Evolutionary conservation across 1,284 basidiomycete species (phyloP).

Genomic region (Cutaneotrichosporon daszewskae): DNA sequence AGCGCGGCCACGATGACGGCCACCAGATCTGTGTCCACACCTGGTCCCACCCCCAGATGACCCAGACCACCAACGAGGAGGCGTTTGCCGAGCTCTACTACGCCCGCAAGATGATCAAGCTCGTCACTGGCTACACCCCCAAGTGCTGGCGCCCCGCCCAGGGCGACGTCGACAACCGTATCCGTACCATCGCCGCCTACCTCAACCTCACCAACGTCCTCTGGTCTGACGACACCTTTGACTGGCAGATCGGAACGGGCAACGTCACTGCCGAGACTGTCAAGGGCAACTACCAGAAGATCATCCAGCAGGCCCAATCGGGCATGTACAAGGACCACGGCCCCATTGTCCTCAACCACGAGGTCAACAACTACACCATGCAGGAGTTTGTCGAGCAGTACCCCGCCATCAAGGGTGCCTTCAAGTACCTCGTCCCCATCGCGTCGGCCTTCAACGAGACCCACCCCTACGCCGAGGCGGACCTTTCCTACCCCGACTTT

Average conservation of each 20-base stretch:
- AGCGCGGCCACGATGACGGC: constrained; percentile 48
- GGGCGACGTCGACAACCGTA: constrained; percentile 53
- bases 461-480: constrained; percentile 49
- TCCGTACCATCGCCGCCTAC: constrained; percentile 51
- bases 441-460: constrained; percentile 46
- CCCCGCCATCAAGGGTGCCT: constrained; percentile 36
- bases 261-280: constrained; percentile 42
- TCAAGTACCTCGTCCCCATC: constrained; percentile 45
- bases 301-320: constrained; percentile 42
- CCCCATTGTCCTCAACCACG: constrained; percentile 50
- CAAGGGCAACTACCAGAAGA: constrained; percentile 48
- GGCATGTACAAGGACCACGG: constrained; percentile 45
- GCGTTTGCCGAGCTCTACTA: constrained; percentile 56
- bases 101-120: constrained; percentile 52
- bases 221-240: constrained; percentile 52
- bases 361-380: constrained; percentile 50
- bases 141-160: constrained; percentile 51
- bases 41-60: constrained; percentile 53
- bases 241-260: constrained; percentile 45
- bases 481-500: constrained; percentile 41
- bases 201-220: constrained; percentile 52
- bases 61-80: constrained; percentile 50
- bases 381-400: constrained; percentile 33
- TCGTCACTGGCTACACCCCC: constrained; percentile 51
- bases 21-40: constrained; percentile 50